These are phyloP conservation scores for Hemisphaericaspora xylanilytica DNA, from an alignment of 1,139 yeast genomes.

Conservation along the genomic window DNA sequence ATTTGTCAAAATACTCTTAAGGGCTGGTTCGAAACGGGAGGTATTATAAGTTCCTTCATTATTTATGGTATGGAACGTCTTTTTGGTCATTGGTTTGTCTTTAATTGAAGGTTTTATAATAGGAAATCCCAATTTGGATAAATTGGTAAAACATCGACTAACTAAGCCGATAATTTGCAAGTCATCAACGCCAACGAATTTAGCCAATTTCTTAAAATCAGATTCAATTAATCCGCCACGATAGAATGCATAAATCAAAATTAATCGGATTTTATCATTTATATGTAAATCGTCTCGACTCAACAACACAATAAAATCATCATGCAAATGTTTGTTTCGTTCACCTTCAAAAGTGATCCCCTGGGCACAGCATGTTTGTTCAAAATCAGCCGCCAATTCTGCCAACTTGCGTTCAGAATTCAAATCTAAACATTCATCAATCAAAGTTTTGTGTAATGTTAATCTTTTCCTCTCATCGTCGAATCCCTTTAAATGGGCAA, in stretches of 20 bases:
- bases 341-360: constrained; percentile 74
- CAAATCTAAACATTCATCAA: constrained; percentile 55
- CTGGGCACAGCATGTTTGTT: constrained; percentile 72
- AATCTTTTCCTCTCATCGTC: constrained; percentile 64
- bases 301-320: constrained; percentile 59
- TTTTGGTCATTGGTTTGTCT: constrained; percentile 40
- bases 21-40: constrained; percentile 73
- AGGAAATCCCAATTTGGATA: constrained; percentile 64
- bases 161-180: constrained; percentile 51
- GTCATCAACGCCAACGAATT: constrained; percentile 64
- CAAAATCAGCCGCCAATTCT: constrained; percentile 63
- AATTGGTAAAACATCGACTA: constrained; percentile 57
- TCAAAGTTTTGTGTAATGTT: constrained; percentile 57
- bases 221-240: constrained; percentile 79
- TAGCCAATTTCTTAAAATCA: constrained; percentile 69
- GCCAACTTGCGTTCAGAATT: constrained; percentile 56
- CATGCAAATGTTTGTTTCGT: constrained; percentile 61
- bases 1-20: constrained; percentile 55
- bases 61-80: constrained; percentile 62
- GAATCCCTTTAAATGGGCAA: constrained; percentile 66
- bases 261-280: constrained; percentile 70
- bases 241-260: constrained; percentile 75
- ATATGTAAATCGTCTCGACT: constrained; percentile 50
- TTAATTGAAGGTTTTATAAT: constrained; percentile 51
- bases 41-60: constrained; percentile 68